phyloP scores from a whole-genome alignment of 2,329 filamentous ascomycete genomes.

The Aspergillus puulaauensis region DNA sequence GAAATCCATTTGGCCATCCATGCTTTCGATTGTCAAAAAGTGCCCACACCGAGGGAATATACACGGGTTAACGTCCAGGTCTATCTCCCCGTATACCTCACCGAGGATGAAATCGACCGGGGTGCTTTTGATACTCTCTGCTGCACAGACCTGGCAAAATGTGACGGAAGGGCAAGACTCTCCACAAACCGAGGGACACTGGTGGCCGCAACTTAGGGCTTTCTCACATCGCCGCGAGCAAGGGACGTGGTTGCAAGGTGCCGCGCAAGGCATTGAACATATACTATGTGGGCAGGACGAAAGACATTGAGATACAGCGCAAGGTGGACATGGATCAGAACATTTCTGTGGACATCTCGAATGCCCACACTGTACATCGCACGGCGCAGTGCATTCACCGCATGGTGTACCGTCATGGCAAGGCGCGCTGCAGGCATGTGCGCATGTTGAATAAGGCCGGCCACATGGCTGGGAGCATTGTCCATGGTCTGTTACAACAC shows the following conservation, averaged over 20 bases:
- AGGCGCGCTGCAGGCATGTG: conserved; percentile 50
- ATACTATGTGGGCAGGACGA: conserved; percentile 56
- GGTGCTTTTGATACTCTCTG: conserved; percentile 44
- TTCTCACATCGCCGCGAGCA: conserved; percentile 61
- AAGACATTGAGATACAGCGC: conserved; percentile 54
- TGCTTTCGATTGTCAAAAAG: conserved; percentile 57
- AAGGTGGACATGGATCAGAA: conserved; percentile 61
- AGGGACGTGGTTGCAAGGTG: conserved; percentile 66
- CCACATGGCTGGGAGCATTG: conserved; percentile 46
- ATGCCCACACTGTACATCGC: conserved; percentile 58
- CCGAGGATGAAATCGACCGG: conserved; percentile 59
- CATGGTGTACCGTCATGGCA: conserved; percentile 52
- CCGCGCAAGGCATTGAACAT: conserved; percentile 61
- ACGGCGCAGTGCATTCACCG: conserved; percentile 38
- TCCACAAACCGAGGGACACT: conserved; percentile 65
- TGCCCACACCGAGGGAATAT: conserved; percentile 66
- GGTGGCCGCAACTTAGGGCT: conserved; percentile 58
- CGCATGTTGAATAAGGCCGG: conserved; percentile 54
- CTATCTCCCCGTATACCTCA: conserved; percentile 55
- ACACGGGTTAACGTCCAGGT: conserved; percentile 60
- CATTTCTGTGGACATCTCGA: conserved; percentile 58
- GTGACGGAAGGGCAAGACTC: conserved; percentile 55
- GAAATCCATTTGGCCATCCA: conserved; percentile 63
- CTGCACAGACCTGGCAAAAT: conserved; percentile 59
- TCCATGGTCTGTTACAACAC: conserved; percentile 45